A percentile compares a stretch with the other conserved stretches of the same genome.
Evolutionary conservation across 495 filamentous ascomycete species (phyloP).

Genomic region (Hyaloscypha hepaticicola): DNA sequence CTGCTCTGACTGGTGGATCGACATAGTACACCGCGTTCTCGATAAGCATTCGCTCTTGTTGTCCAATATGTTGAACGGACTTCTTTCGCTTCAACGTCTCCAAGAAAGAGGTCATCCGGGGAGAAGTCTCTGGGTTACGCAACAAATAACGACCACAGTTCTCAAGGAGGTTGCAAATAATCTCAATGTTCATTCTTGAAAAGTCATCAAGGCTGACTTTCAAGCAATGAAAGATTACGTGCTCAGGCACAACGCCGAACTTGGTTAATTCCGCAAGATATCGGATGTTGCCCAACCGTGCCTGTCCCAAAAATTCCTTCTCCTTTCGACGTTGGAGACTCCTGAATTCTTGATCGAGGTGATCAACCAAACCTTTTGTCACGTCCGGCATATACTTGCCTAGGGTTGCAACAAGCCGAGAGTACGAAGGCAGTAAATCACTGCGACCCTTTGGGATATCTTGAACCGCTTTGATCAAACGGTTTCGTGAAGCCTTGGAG

Average conservation of each 20-base stretch:
- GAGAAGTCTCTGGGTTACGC: constrained; percentile 89
- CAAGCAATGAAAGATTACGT: constrained; percentile 98
- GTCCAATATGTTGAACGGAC: constrained; percentile 87
- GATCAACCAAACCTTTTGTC: constrained; percentile 84
- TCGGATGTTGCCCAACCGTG: constrained; percentile 90
- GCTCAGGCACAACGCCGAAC: constrained; percentile 96
- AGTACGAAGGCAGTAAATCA: constrained; percentile 89
- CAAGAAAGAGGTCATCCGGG: constrained; percentile 88
- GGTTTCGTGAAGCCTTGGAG: constrained; percentile 94
- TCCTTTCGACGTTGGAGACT: constrained; percentile 97
- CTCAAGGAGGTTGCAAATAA: constrained; percentile 95
- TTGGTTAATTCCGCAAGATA: constrained; percentile 98
- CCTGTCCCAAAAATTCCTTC: constrained; percentile 94
- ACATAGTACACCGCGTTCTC: constrained; percentile 99
- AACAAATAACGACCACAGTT: constrained; percentile 95
- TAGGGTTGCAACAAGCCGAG: constrained; percentile 88
- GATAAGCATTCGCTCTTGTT: constrained; percentile 96
- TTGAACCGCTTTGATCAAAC: constrained; percentile 87
- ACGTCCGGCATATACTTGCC: constrained; percentile 93
- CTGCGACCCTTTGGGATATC: constrained; percentile 92
- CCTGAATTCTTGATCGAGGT: constrained; percentile 95
- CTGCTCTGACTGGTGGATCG: constrained; percentile 87
- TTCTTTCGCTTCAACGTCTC: constrained; percentile 97
- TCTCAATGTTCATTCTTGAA: constrained; percentile 97
- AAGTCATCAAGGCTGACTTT: constrained; percentile 98